Percentiles rank a stretch among this genome's conserved stretches.
phyloP scores from a whole-genome alignment of 2,329 filamentous ascomycete species.

The Sordariomycetes sp. region DNA sequence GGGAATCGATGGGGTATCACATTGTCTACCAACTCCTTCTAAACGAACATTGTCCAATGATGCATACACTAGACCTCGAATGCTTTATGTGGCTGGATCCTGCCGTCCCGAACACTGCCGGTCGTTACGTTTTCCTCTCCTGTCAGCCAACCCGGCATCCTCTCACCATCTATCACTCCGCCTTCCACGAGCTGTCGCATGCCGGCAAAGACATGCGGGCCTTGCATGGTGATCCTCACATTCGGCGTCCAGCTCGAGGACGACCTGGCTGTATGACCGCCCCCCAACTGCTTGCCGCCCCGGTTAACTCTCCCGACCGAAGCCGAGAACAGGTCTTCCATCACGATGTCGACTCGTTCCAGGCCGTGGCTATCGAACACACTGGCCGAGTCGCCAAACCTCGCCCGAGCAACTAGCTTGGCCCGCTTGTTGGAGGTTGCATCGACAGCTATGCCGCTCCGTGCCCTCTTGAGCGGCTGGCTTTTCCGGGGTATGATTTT shows the following conservation, averaged over 20 bases:
- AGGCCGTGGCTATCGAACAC: conserved; percentile 48
- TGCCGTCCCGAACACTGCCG: conserved; percentile 56
- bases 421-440: conserved; percentile 40
- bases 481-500: background rate
- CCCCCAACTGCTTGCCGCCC: conserved; percentile 8
- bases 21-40: background rate
- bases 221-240: conserved; percentile 58
- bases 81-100: conserved; percentile 49
- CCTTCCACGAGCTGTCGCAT: conserved; percentile 67
- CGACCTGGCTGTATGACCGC: background rate
- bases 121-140: conserved; percentile 74
- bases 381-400: conserved; percentile 56
- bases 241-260: conserved; percentile 19
- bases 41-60: conserved; percentile 23
- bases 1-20: background rate
- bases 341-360: conserved; percentile 47
- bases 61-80: conserved; percentile 19
- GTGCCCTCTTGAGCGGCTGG: conserved; percentile 5
- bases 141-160: conserved; percentile 85
- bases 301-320: conserved; percentile 11
- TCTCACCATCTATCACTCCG: conserved; percentile 63
- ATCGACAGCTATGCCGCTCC: background rate
- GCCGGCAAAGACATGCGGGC: conserved; percentile 71
- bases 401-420: conserved; percentile 49
- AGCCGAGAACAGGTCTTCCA: conserved; percentile 47